Conservation (phyloP, 345 rosid genomes). For the Populus alba region DNA sequence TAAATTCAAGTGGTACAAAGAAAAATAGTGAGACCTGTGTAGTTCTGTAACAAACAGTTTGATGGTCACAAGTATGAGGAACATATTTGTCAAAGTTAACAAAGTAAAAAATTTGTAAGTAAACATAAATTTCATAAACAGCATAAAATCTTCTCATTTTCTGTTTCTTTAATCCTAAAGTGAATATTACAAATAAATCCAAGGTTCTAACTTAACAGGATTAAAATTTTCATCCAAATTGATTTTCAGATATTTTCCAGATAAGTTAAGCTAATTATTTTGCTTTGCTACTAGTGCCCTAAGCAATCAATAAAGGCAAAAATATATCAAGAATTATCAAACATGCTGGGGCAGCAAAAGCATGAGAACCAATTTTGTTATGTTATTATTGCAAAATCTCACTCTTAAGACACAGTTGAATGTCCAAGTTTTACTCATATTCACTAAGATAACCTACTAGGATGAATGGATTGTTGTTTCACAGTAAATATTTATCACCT, state of each 20-base stretch:
- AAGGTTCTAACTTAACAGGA: no score
- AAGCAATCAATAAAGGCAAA: background rate
- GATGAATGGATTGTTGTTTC: background rate
- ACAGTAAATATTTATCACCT: slow-evolving; percentile 28
- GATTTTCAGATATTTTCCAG: background rate
- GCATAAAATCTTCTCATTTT: background rate
- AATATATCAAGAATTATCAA: background rate
- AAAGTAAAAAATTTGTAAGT: background rate
- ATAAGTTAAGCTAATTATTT: background rate
- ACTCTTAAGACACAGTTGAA: background rate
- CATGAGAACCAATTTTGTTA: background rate
- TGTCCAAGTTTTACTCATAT: background rate
- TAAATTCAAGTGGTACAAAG: background rate
- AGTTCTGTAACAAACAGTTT: background rate
- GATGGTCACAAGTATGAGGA: background rate
- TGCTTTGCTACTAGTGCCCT: background rate
- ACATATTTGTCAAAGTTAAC: background rate
- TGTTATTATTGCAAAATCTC: background rate
- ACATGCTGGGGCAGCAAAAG: background rate
- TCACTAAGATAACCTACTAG: background rate
- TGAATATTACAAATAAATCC: background rate
- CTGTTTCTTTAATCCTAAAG: background rate
- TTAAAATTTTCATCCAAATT: background rate
- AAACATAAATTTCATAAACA: background rate
- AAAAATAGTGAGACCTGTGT: background rate